Conservation (phyloP, 805 yeast species). For the Ogataea pilisensis region DNA sequence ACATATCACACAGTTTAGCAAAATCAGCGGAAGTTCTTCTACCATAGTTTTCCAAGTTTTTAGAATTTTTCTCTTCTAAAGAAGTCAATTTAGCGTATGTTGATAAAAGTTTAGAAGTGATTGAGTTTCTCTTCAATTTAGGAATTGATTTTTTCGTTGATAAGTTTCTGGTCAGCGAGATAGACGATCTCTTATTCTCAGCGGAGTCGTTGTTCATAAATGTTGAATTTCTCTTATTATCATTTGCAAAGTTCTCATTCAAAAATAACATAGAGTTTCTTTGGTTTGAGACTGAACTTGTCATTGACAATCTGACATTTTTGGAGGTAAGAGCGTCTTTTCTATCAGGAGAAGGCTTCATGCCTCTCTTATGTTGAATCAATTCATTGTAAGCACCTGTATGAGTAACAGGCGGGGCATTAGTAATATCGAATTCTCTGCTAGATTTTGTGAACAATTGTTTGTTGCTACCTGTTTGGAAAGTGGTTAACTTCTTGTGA, state of each 20-base stretch:
- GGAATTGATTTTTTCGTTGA: constrained; percentile 18
- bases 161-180: constrained; percentile 3
- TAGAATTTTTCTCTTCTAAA: constrained; percentile 55
- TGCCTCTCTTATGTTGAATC: constrained; percentile 14
- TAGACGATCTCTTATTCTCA: constrained; percentile 7
- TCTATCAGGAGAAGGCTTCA: constrained; percentile 6
- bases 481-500: constrained; percentile 44
- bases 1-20: constrained; percentile 72
- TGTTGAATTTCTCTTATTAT: constrained; percentile 21
- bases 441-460: constrained; percentile 15
- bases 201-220: constrained; percentile 9
- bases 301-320: constrained; percentile 14
- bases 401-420: constrained; percentile 13
- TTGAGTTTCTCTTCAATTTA: constrained; percentile 58
- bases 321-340: neutral
- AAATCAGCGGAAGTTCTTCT: constrained; percentile 74
- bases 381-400: constrained; percentile 18
- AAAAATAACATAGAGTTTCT: constrained; percentile 35
- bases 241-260: constrained; percentile 5
- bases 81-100: constrained; percentile 68
- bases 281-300: constrained; percentile 12
- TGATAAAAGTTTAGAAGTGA: constrained; percentile 65
- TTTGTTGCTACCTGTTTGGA: constrained; percentile 31
- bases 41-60: constrained; percentile 65
- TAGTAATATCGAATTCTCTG: constrained; percentile 4